These are phyloP conservation scores for Sporothrix schenckii DNA, from an alignment of 2,329 filamentous ascomycete species.

Conservation along the genomic window DNA sequence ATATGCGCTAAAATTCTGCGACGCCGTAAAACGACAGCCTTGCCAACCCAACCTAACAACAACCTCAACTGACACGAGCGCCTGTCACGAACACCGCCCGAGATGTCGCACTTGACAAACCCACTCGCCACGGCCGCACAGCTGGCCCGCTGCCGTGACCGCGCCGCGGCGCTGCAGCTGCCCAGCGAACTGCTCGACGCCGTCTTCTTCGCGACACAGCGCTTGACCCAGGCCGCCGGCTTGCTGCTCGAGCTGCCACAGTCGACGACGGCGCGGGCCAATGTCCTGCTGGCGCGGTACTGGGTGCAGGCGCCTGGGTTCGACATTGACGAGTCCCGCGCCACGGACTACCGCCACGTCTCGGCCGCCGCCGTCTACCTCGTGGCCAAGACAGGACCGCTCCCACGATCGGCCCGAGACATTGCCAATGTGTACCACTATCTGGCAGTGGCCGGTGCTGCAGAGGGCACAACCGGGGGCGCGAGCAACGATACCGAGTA, in stretches of 20 bases:
- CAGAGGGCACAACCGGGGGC: slow-evolving; percentile 44
- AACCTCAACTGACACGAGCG: neutral
- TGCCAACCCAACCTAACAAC: slow-evolving; percentile 7
- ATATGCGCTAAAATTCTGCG: slow-evolving; percentile 4
- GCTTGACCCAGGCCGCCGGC: slow-evolving; percentile 76
- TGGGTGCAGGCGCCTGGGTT: slow-evolving; percentile 62
- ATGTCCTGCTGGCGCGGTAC: slow-evolving; percentile 79
- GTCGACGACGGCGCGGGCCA: slow-evolving; percentile 81
- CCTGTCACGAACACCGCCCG: neutral
- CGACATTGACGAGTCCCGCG: neutral
- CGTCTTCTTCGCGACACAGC: slow-evolving; percentile 71
- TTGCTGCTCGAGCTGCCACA: slow-evolving; percentile 82
- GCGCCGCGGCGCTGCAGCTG: slow-evolving; percentile 59
- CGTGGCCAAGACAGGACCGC: slow-evolving; percentile 77
- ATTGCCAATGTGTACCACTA: slow-evolving; percentile 84
- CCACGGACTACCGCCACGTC: slow-evolving; percentile 51
- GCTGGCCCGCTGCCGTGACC: slow-evolving; percentile 59
- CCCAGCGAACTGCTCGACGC: slow-evolving; percentile 71
- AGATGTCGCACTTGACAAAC: slow-evolving; percentile 67
- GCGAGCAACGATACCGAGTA: slow-evolving; percentile 65
- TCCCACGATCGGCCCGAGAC: slow-evolving; percentile 75
- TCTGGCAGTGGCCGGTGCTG: slow-evolving; percentile 63
- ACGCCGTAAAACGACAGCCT: slow-evolving; percentile 9
- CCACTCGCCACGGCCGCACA: slow-evolving; percentile 73
- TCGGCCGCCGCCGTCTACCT: slow-evolving; percentile 83